These are phyloP conservation scores for Usnea hakonensis DNA, from an alignment of 495 filamentous ascomycete species.

Conservation along the genomic window DNA sequence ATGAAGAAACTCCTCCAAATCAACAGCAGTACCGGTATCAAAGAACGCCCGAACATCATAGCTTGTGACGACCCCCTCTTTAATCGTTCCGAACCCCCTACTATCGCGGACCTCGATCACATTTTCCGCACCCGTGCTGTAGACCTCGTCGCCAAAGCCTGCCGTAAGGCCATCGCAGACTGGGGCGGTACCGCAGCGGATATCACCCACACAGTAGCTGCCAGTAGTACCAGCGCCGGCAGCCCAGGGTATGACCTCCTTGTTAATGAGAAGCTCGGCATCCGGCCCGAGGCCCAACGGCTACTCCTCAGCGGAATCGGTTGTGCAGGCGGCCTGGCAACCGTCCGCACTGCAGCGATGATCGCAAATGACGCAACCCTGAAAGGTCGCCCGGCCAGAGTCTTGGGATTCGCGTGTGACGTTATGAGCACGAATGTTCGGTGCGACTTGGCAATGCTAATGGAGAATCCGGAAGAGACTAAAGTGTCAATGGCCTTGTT, in stretches of 20 bases:
- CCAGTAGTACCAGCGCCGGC: slow-evolving; percentile 54
- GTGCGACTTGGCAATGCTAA: slow-evolving; percentile 37
- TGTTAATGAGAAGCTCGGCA: slow-evolving; percentile 46
- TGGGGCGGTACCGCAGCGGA: slow-evolving; percentile 36
- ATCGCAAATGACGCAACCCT: slow-evolving; percentile 46
- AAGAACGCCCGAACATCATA: slow-evolving; percentile 49
- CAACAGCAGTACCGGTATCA: slow-evolving; percentile 52
- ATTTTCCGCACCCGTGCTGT: slow-evolving; percentile 49
- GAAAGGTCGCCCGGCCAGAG: slow-evolving; percentile 40
- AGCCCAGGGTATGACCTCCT: slow-evolving; percentile 58
- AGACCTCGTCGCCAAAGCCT: slow-evolving; percentile 46
- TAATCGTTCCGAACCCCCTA: slow-evolving; percentile 41
- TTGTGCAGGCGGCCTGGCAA: slow-evolving; percentile 52
- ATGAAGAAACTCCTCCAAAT: slow-evolving; percentile 46
- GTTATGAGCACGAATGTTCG: slow-evolving; percentile 47
- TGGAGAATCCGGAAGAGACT: slow-evolving; percentile 40
- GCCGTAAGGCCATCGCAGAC: slow-evolving; percentile 48
- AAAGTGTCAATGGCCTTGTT: slow-evolving; percentile 52
- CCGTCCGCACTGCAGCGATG: slow-evolving; percentile 50
- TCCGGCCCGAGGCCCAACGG: slow-evolving; percentile 42
- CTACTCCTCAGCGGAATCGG: slow-evolving; percentile 55
- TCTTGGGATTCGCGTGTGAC: slow-evolving; percentile 52
- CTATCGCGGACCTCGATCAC: slow-evolving; percentile 45
- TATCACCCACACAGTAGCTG: slow-evolving; percentile 56
- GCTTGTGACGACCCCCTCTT: slow-evolving; percentile 43